Conservation (phyloP, 164 flowering plant genomes). For the Berberis thunbergii region DNA sequence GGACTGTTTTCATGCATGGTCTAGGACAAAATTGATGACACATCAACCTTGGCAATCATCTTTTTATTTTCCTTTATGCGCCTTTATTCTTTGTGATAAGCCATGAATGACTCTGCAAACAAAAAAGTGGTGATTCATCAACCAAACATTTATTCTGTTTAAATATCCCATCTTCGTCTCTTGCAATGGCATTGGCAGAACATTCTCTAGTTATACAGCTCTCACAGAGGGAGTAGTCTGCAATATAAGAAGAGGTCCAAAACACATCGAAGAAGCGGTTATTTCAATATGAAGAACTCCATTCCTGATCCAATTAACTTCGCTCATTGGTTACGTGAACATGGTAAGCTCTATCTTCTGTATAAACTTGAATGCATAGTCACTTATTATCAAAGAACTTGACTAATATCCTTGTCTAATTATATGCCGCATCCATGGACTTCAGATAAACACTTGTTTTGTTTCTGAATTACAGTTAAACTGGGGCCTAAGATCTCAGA, state of each 20-base stretch:
- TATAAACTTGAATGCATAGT: neutral
- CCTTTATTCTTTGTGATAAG: neutral
- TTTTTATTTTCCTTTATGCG: no score
- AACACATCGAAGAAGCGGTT: neutral
- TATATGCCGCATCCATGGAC: neutral
- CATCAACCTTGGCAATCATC: no score
- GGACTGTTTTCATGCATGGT: no score
- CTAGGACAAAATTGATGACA: no score
- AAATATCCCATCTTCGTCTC: neutral
- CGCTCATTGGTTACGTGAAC: constrained; percentile 2
- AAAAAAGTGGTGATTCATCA: constrained; percentile 5
- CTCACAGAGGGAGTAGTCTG: neutral
- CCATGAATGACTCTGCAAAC: constrained; percentile 7
- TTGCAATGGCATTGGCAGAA: neutral
- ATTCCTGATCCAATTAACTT: constrained; percentile 1
- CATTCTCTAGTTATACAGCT: no score
- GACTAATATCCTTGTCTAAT: neutral
- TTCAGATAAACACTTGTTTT: neutral
- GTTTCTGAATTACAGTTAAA: constrained; percentile 3
- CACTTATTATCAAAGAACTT: neutral
- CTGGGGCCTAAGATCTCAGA: constrained; percentile 6
- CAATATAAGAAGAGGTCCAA: neutral
- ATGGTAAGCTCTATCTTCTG: constrained; percentile 2
- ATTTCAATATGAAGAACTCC: constrained; percentile 2
- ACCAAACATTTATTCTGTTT: neutral